These are phyloP conservation scores for Penicillium fuscoglaucum DNA, from an alignment of 2,329 filamentous ascomycete genomes.

Conservation along the genomic window DNA sequence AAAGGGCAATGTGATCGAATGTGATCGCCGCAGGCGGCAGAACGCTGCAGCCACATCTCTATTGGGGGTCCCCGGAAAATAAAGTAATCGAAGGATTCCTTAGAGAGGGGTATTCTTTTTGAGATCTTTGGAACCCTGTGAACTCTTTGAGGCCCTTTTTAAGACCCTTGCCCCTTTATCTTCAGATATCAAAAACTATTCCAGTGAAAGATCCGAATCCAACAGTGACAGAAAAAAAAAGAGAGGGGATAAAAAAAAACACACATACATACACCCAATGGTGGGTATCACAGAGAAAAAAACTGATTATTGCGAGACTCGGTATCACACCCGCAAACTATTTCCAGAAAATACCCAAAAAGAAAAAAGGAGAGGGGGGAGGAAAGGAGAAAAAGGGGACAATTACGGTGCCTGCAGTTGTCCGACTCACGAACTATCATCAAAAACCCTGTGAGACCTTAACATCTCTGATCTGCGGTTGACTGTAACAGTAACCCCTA, in stretches of 20 bases:
- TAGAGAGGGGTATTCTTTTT: neutral
- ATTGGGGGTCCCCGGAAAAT: constrained; percentile 23
- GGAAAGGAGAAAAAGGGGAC: neutral
- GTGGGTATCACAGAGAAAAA: constrained; percentile 11
- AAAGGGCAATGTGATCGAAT: constrained; percentile 18
- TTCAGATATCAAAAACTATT: neutral
- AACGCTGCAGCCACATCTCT: constrained; percentile 34
- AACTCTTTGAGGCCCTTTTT: neutral
- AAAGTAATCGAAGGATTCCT: constrained; percentile 13
- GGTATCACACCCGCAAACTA: constrained; percentile 1
- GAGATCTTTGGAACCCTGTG: neutral
- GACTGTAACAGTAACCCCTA: constrained; percentile 28
- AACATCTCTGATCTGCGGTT: constrained; percentile 11
- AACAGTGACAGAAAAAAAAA: neutral
- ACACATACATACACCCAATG: neutral
- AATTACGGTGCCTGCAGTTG: constrained; percentile 17
- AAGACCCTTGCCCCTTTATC: neutral
- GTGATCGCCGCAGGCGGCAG: constrained; percentile 16
- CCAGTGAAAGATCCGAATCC: neutral
- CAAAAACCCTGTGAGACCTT: constrained; percentile 18
- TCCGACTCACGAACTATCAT: constrained; percentile 13
- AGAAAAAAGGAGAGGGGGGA: neutral
- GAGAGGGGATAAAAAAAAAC: neutral
- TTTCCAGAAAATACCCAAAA: neutral
- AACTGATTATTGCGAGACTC: neutral